Evolutionary conservation across 163 green algal genomes (phyloP).

Genomic region (Prototheca cutis): DNA sequence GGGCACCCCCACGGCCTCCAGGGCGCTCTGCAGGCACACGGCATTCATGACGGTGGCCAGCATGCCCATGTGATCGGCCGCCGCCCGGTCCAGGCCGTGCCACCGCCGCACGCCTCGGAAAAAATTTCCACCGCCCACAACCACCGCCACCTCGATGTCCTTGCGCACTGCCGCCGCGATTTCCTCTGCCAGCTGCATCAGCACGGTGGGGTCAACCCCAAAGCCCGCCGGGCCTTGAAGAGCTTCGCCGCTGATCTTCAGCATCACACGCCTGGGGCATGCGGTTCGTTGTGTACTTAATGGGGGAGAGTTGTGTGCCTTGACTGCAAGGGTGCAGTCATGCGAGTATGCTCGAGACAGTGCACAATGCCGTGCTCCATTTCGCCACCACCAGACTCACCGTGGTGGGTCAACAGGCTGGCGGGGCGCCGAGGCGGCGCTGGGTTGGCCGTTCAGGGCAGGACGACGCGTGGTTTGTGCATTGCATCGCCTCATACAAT

Average conservation of each 20-base stretch:
- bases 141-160: slow-evolving; percentile 74
- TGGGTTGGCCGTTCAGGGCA: no score
- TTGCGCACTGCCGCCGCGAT: slow-evolving; percentile 44
- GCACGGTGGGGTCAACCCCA: slow-evolving; percentile 71
- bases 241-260: slow-evolving; percentile 93
- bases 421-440: no score
- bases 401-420: no score
- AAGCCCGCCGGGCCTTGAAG: slow-evolving; percentile 61
- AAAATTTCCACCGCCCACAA: slow-evolving; percentile 95
- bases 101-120: slow-evolving; percentile 71
- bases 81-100: slow-evolving; percentile 75
- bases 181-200: slow-evolving; percentile 69
- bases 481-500: no score
- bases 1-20: slow-evolving; percentile 75
- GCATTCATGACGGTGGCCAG: slow-evolving; percentile 97
- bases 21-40: slow-evolving; percentile 73
- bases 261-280: slow-evolving; percentile 66
- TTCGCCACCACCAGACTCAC: no score
- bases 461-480: no score
- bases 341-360: no score
- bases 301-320: no score
- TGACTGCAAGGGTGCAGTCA: no score
- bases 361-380: no score
- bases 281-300: no score
- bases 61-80: slow-evolving; percentile 94